A percentile compares a stretch with the other conserved stretches of the same genome.
Conservation (phyloP, 805 yeast species). For the Lachancea meyersii region DNA sequence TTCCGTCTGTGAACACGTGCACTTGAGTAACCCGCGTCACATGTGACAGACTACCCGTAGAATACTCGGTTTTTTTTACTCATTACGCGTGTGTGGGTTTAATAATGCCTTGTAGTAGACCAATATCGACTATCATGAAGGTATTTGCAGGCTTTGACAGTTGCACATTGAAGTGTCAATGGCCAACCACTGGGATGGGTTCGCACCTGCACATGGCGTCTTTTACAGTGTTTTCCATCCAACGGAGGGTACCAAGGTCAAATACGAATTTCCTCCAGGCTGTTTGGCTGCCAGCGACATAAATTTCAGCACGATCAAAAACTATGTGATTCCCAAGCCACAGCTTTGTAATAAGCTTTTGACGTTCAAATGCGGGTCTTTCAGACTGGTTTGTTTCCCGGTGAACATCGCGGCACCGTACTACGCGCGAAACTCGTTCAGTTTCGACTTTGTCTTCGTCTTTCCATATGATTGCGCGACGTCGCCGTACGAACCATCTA, state of each 20-base stretch:
- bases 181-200: constrained; percentile 46
- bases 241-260: constrained; percentile 87
- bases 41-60: too few species aligned
- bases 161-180: constrained; percentile 12
- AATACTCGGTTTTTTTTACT: too few species aligned
- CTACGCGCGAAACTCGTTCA: constrained; percentile 87
- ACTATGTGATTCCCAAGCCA: constrained; percentile 91
- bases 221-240: constrained; percentile 94
- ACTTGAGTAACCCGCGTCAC: too few species aligned
- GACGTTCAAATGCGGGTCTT: constrained; percentile 62
- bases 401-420: constrained; percentile 67
- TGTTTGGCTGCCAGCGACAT: constrained; percentile 37
- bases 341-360: constrained; percentile 78
- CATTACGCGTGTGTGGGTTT: too few species aligned
- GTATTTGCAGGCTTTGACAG: too few species aligned
- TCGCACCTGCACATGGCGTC: constrained; percentile 80
- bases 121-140: too few species aligned
- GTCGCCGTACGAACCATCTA: constrained; percentile 79
- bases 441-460: constrained; percentile 88
- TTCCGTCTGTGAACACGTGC: too few species aligned
- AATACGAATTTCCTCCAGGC: constrained; percentile 84
- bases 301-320: constrained; percentile 79
- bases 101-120: too few species aligned
- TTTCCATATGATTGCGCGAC: constrained; percentile 78
- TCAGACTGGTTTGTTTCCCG: constrained; percentile 80